Base-by-base conservation (phyloP, 2,329 filamentous ascomycete genomes). In the Chrysoporthe puriensis region DNA sequence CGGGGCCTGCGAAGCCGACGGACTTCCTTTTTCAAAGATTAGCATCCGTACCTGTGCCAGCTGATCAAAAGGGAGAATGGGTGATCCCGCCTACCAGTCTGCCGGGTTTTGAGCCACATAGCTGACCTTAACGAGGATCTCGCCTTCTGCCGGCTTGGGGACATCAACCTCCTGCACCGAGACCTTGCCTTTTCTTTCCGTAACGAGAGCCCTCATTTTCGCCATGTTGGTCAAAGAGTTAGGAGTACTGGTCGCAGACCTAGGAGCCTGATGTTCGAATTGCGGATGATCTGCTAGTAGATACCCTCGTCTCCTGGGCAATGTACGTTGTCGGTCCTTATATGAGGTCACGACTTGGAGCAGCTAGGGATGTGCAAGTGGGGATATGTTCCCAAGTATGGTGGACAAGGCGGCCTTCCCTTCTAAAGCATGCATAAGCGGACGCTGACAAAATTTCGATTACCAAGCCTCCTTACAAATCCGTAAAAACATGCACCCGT, bases 201-300 rank as follows among this genome's bases (percentile, higher is more conserved):
- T 75, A n/a, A 72, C 84, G 84, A 70, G 80, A 6, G 77, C 76
- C 67, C 73, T 86, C 69, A 69, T 69, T 42, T 43, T 67, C 9
- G 67, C n/a, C 64, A 67, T 69, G 9, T 68, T 66, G 43, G 1
- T 43, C 4, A 16, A 2, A 16, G 2, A 26, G 11, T 8, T 54
- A 4, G 14, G 8, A 7, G 11, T 42, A 26, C 2, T 26, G 26
- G 26, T 26, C 26, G 26, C 26, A 26, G 26, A 26, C 26, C 26
- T 26, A 26, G 26, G 26, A 26, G 26, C 1, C 14, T 59, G 57
- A 18, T 34, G 34, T 14, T 18, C n/a, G n/a, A n/a, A 18, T 26
- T 40, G n/a, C 3, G 18, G 46, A 32, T 54, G 61, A 52, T 16
- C 8, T 16, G 18, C 14, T 62, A 14, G 26, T 16, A 34, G 13